Conservation (phyloP, 2,329 filamentous ascomycete genomes). For the Fusarium chlamydosporum region DNA sequence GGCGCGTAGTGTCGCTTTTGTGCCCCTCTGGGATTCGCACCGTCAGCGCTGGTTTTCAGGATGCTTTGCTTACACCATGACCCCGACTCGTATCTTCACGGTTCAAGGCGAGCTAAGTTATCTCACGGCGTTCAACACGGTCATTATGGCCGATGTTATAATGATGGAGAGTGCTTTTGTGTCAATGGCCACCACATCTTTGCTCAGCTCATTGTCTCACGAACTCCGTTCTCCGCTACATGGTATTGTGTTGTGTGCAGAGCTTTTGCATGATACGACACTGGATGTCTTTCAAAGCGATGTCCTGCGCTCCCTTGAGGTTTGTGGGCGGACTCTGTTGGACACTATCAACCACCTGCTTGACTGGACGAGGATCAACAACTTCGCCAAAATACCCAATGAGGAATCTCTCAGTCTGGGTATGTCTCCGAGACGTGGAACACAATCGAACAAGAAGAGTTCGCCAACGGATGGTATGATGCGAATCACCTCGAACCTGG, state of each 20-base stretch:
- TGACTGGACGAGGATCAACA: constrained; percentile 69
- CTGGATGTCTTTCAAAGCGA: constrained; percentile 64
- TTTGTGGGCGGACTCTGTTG: constrained; percentile 65
- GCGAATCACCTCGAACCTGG: constrained; percentile 29
- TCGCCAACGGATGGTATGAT: constrained; percentile 37
- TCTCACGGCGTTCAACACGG: constrained; percentile 65
- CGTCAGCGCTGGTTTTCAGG: constrained; percentile 65
- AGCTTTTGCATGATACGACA: constrained; percentile 66
- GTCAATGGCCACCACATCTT: constrained; percentile 67
- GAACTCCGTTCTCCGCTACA: constrained; percentile 73
- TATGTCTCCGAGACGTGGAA: constrained; percentile 1
- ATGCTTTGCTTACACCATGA: constrained; percentile 65
- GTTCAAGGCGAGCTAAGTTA: constrained; percentile 65
- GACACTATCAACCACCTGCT: constrained; percentile 69
- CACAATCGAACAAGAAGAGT: neutral
- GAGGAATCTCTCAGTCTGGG: neutral
- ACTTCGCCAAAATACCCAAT: constrained; percentile 44
- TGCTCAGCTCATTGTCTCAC: constrained; percentile 72
- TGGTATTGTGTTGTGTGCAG: constrained; percentile 68
- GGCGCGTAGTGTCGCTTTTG: constrained; percentile 62
- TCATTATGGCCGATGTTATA: constrained; percentile 70
- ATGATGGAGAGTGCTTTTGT: constrained; percentile 57
- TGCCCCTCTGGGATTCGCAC: constrained; percentile 64
- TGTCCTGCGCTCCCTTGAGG: constrained; percentile 64
- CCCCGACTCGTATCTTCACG: constrained; percentile 61